Evolutionary conservation across 352 stramenopile species (phyloP).

Genomic region (Globisporangium lucens): DNA sequence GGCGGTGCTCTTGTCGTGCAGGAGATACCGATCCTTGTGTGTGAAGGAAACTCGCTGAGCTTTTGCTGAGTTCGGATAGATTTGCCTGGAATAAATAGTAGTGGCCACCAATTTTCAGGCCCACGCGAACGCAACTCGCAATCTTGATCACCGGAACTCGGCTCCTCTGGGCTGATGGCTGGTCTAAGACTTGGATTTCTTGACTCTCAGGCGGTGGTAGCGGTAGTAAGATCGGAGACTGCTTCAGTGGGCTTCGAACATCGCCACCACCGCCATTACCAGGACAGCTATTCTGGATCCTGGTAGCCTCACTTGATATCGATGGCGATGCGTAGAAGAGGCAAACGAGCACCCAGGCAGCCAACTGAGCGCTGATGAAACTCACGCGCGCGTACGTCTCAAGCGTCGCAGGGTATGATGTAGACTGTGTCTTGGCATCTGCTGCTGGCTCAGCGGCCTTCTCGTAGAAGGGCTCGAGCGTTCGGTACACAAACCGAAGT

Average conservation of each 20-base stretch:
- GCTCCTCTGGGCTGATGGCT: not conserved
- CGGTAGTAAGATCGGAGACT: not conserved
- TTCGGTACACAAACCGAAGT: constrained; percentile 33
- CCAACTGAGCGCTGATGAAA: constrained; percentile 44
- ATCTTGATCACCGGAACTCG: not conserved
- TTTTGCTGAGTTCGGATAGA: not conserved
- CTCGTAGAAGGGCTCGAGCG: constrained; percentile 24
- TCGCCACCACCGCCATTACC: not conserved
- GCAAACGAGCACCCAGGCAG: constrained; percentile 40
- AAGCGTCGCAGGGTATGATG: constrained; percentile 10
- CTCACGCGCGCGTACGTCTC: constrained; percentile 30
- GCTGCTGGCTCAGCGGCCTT: not conserved
- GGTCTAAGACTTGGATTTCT: not conserved
- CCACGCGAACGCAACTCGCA: constrained; percentile 6
- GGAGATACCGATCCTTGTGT: not conserved
- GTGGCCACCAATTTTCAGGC: constrained; percentile 31
- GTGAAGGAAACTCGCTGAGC: not conserved
- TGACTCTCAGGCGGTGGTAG: not conserved
- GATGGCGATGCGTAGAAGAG: constrained; percentile 17
- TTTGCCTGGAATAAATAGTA: constrained; percentile 32
- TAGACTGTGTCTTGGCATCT: not conserved
- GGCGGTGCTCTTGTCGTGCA: not conserved
- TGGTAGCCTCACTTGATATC: not conserved
- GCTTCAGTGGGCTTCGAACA: not conserved
- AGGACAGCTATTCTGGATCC: not conserved